Conservation (phyloP, 2,329 filamentous ascomycete species). For the Knoxdaviesia capensis region DNA sequence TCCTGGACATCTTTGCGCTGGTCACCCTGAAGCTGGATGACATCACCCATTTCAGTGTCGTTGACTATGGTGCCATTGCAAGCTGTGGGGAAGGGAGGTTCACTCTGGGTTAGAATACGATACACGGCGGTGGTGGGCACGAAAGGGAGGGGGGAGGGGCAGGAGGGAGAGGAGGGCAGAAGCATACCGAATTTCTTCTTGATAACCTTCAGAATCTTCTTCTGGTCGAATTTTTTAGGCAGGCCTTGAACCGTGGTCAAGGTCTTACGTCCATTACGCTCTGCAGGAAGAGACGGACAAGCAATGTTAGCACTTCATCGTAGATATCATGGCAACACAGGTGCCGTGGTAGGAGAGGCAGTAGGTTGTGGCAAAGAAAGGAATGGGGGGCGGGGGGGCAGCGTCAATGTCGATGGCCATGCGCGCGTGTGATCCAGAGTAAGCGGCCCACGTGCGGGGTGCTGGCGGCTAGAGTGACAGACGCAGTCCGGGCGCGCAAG, state of each 20-base stretch:
- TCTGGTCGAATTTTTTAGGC: conserved; percentile 96
- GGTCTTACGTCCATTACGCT: conserved; percentile 99
- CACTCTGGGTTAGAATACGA: conserved; percentile 6
- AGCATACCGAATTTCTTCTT: conserved; percentile 95
- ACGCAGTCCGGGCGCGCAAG: not conserved
- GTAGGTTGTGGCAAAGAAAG: no score
- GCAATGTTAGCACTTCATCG: no score
- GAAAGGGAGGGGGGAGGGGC: not conserved
- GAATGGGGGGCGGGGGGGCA: not conserved
- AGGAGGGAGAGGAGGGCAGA: not conserved
- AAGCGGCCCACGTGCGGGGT: no score
- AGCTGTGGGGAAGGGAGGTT: conserved; percentile 28
- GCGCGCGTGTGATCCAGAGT: no score
- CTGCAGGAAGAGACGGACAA: no score
- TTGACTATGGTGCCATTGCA: conserved; percentile 99
- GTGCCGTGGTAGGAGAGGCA: conserved; percentile 1
- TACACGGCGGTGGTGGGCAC: not conserved
- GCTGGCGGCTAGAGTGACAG: not conserved
- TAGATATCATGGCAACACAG: conserved; percentile 18
- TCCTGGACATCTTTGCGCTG: conserved; percentile 98
- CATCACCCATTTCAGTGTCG: conserved; percentile 93
- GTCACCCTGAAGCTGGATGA: conserved; percentile 98
- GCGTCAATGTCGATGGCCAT: no score
- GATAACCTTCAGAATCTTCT: conserved; percentile 99
- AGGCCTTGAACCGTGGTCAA: conserved; percentile 98